These are phyloP conservation scores for Pelargonium australe DNA, from an alignment of 441 rosid species.

Conservation along the genomic window DNA sequence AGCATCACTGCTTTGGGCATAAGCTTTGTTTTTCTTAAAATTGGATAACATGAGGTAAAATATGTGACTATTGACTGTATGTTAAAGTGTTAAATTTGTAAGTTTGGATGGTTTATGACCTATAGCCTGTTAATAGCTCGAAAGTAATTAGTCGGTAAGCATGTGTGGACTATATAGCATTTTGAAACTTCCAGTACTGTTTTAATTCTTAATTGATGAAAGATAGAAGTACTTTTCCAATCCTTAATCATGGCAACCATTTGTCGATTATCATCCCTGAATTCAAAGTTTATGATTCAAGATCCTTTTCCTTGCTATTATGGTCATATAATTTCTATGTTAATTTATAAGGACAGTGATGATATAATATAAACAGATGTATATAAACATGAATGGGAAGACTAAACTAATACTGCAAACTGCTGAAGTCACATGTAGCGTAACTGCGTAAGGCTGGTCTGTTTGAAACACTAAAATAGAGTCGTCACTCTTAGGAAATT, in stretches of 20 bases:
- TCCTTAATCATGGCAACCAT: not conserved
- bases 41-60: not conserved
- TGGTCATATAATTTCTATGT: not conserved
- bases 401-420: not conserved
- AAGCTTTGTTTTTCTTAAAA: not conserved
- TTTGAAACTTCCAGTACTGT: not conserved
- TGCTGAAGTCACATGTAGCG: not conserved
- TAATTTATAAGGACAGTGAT: not conserved
- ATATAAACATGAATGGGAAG: not conserved
- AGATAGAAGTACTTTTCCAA: not conserved
- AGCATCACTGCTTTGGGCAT: not conserved
- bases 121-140: not conserved
- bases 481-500: not conserved
- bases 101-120: not conserved
- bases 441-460: not conserved
- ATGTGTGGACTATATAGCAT: not conserved
- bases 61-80: not conserved
- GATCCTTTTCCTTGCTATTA: not conserved
- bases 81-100: not conserved
- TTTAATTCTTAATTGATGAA: not conserved
- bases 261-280: not conserved
- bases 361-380: not conserved
- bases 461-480: not conserved
- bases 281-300: not conserved
- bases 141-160: not conserved